These are phyloP conservation scores for Solanum peruvianum DNA, from an alignment of 257 asterid species.

Conservation along the genomic window DNA sequence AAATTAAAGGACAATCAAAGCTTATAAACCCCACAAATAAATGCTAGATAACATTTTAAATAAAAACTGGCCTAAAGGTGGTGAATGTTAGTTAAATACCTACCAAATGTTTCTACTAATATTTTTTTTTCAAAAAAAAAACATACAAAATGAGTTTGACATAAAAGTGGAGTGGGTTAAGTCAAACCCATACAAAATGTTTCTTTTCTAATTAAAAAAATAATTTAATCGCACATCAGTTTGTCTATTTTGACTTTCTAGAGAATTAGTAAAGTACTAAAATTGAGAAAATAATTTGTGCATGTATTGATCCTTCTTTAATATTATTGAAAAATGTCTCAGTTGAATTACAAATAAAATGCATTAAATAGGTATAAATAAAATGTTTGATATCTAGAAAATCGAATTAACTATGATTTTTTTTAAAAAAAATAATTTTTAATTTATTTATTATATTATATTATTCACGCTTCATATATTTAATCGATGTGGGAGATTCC, in stretches of 20 bases:
- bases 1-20: not conserved
- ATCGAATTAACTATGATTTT: too few relatives aligned
- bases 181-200: not conserved
- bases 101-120: not conserved
- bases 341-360: not conserved
- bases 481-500: not conserved
- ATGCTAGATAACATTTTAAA: not conserved
- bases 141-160: not conserved
- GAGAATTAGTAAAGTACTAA: not conserved
- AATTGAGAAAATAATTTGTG: not conserved
- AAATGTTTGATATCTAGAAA: not conserved
- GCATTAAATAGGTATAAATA: not conserved
- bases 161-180: not conserved
- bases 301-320: not conserved
- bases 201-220: not conserved
- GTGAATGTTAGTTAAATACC: not conserved
- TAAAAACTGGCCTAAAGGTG: not conserved
- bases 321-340: not conserved
- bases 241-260: not conserved
- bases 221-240: not conserved
- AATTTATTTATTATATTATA: not conserved
- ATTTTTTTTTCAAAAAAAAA: not conserved
- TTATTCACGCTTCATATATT: not conserved
- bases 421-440: rapidly evolving
- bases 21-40: not conserved